Base-by-base conservation (phyloP, 352 stramenopile genomes). In the Pythium biforme region DNA sequence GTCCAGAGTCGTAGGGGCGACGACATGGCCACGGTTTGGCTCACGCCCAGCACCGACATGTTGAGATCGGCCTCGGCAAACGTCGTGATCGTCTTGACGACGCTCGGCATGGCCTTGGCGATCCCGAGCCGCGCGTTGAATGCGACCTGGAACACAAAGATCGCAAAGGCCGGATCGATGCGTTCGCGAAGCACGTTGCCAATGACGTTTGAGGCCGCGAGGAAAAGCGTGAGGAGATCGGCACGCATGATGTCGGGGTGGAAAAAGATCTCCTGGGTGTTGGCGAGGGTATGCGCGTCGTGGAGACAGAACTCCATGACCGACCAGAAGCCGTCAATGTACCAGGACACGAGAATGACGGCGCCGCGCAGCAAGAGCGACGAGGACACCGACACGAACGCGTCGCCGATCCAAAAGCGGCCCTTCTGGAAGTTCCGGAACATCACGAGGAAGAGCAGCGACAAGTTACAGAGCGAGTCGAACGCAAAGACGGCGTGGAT, bases 401-500 rank as follows among this genome's bases (percentile, higher is more conserved):
- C 45, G 34, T 55, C 56, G 20, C 56, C 56, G 22, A 63, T 55
- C 56, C 56, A 63, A 20, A 63, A 39, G 23, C 49, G 49, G 43
- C 56, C 29, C n/a, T 37, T 20, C 33, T 37, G 43, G 27, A 49
- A 48, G 31, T 63, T 63, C 1, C 46, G 43, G 29, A 19, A 53
- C 25, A 77, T 70, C 6, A 84, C 57, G 8, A 86, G 63, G 2
- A 48, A 15, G 3, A 63, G 25, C 33, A 55, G 19, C 20, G 49
- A 17, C 5, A 63, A n/a, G 23, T 50, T 49, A 37, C 46, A 48
- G 22, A 59, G 52, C 15, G 23, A 23, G 26, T 83, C 68, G 8
- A 75, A n/a, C 11, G 68, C 76, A 40, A 86, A 81, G 17, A 72
- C n/a, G 3, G 74, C n/a, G 49, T 86, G 75, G 27, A 86, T 61